Evolutionary conservation across 768 basidiomycete species (phyloP).

Genomic region (Tylopilus rubrobrunneus): DNA sequence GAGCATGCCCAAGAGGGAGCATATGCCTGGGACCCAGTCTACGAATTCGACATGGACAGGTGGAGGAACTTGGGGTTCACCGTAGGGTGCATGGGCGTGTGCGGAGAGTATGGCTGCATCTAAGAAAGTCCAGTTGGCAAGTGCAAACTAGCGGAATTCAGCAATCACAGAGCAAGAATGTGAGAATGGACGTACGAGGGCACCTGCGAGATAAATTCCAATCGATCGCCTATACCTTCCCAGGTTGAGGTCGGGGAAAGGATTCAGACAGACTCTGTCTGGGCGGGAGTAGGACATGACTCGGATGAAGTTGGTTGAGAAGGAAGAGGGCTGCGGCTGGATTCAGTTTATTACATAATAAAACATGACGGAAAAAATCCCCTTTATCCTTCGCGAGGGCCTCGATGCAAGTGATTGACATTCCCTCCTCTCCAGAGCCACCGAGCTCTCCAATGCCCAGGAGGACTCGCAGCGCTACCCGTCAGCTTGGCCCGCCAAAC

Average conservation of each 20-base stretch:
- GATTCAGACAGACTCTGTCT: conserved; percentile 78
- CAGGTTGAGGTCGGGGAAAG: conserved; percentile 72
- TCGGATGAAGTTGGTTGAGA: not conserved
- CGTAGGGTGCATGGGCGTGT: conserved; percentile 75
- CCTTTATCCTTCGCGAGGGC: not conserved
- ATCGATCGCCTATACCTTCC: conserved; percentile 77
- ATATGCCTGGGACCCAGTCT: conserved; percentile 98
- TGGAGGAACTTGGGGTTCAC: conserved; percentile 61
- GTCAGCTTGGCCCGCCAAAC: conserved; percentile 17
- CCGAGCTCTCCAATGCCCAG: conserved; percentile 6
- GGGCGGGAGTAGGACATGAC: conserved; percentile 56
- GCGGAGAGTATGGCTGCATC: conserved; percentile 90
- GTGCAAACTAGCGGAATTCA: conserved; percentile 62
- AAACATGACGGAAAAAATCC: not conserved
- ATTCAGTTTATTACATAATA: conserved; percentile 18
- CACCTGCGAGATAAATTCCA: conserved; percentile 90
- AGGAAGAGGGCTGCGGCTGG: not conserved
- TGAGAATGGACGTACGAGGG: conserved; percentile 62
- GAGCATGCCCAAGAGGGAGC: conserved; percentile 87
- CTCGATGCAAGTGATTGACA: conserved; percentile 23
- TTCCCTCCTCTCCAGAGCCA: conserved; percentile 27
- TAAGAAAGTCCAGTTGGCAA: conserved; percentile 93
- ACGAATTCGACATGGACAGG: conserved; percentile 86
- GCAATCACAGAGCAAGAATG: not conserved
- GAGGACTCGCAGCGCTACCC: conserved; percentile 18